Evolutionary conservation across 805 yeast species (phyloP).

Genomic region (Lipomyces sp.): DNA sequence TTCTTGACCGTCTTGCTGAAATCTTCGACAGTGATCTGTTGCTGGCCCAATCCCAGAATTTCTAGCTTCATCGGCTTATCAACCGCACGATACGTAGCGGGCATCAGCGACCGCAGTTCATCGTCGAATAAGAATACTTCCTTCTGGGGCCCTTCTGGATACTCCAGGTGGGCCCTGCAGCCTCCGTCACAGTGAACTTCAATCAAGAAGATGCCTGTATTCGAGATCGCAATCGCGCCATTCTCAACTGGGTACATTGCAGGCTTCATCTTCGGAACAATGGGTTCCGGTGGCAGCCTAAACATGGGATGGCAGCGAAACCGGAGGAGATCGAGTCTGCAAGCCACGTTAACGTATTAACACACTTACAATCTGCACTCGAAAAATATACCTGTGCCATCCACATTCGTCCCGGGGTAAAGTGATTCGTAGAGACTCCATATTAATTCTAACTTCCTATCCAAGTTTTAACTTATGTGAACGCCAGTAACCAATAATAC

Average conservation of each 20-base stretch:
- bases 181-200: constrained; percentile 67
- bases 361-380: not conserved
- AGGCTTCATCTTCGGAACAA: constrained; percentile 50
- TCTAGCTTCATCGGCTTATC: constrained; percentile 55
- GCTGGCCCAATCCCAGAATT: constrained; percentile 63
- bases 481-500: not conserved
- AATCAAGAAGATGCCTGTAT: constrained; percentile 72
- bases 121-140: constrained; percentile 56
- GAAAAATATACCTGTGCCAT: constrained; percentile 66
- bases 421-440: constrained; percentile 49
- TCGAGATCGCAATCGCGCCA: constrained; percentile 56
- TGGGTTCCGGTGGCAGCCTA: constrained; percentile 64
- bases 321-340: constrained; percentile 66
- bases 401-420: constrained; percentile 70
- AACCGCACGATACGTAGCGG: constrained; percentile 44
- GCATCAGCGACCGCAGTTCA: constrained; percentile 50
- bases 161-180: constrained; percentile 65
- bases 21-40: constrained; percentile 58
- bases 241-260: constrained; percentile 54
- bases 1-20: constrained; percentile 46
- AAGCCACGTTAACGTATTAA: not conserved
- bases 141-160: constrained; percentile 63
- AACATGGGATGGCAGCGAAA: constrained; percentile 83
- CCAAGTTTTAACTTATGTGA: not conserved
- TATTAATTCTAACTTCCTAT: constrained; percentile 7